Base-by-base conservation (phyloP, 352 stramenopile species). In the Phytophthora pisi region DNA sequence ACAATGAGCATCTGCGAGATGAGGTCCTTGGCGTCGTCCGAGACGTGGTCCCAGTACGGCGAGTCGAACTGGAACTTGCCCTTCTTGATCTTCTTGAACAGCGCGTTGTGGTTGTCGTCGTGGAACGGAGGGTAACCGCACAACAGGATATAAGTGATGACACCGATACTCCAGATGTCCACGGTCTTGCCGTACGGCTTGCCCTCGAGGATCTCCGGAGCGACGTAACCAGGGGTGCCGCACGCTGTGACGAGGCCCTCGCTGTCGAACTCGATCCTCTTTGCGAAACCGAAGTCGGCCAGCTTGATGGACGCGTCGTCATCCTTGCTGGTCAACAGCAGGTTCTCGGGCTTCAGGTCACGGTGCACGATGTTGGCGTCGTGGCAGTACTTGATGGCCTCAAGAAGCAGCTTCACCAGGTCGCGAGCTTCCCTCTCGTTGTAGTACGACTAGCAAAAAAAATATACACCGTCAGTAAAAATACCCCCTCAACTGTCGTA, bases 71-170 rank as follows among this genome's bases (percentile, higher is more conserved):
- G 80, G 74, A 97, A 98, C 61, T 97, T 91, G 54, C 93, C 95
- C 53, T 86, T 90, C 72, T 97, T 96, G 72, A 98, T 98, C 70
- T 97, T 98, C 57, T 92, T 90, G 74, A 98, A 99, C 16, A 98
- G 86, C 46, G 91, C 86, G 26, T 91, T 89, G 74, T 98, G 93
- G 77, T 98, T 98, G 71, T 98, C 87, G 69, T 98, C 82, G 72
- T 98, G 86, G 74, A 96, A 96, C 28, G 89, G 89, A 7, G 89
- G 86, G 72, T 96, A 96, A 9, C 89, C 89, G 51, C 85, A 95
- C 36, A 96, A 64, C 54, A 96, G 52, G 31, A 94, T 94, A 66
- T 93, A 96, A 43, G 88, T 94, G 68, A 95, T 93, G 43, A 96
- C 84, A 64, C 96, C 96, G 42, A 98, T 92, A 65, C 86, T 97